These are phyloP conservation scores for Aschersonia sp. DNA, from an alignment of 2,329 filamentous ascomycete species.

Conservation along the genomic window DNA sequence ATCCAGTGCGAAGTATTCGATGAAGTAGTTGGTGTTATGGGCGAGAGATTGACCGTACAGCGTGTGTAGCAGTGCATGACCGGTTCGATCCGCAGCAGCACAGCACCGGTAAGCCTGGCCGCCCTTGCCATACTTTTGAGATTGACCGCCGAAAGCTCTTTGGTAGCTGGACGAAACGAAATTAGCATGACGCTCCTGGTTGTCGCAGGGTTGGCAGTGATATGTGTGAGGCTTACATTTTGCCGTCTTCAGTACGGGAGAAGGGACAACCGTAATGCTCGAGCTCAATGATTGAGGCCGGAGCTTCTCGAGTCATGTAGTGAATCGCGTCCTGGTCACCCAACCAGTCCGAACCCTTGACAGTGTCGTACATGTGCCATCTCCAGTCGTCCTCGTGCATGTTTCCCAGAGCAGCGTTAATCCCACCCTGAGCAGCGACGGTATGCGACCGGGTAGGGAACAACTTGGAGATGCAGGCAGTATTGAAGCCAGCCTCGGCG, in stretches of 20 bases:
- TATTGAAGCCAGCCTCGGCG: conserved; percentile 80
- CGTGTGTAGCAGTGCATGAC: conserved; percentile 94
- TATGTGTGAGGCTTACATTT: conserved; percentile 47
- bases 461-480: conserved; percentile 74
- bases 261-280: conserved; percentile 98
- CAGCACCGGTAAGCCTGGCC: conserved; percentile 97
- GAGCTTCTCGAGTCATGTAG: conserved; percentile 95
- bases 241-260: conserved; percentile 89
- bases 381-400: conserved; percentile 98
- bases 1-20: conserved; percentile 96
- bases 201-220: too few species aligned
- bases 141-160: conserved; percentile 96
- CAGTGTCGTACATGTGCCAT: conserved; percentile 99
- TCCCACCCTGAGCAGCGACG: conserved; percentile 69
- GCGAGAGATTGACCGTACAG: conserved; percentile 93
- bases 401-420: conserved; percentile 81
- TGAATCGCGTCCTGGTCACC: conserved; percentile 96
- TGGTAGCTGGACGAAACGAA: conserved; percentile 52
- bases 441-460: conserved; percentile 80
- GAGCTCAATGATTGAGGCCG: conserved; percentile 81
- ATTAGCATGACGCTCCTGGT: background rate
- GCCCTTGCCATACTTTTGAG: conserved; percentile 87
- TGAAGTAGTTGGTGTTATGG: conserved; percentile 99
- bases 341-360: conserved; percentile 95
- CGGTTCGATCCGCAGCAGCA: conserved; percentile 90